Evolutionary conservation across 352 stramenopile species (phyloP).

Genomic region (Phytophthora crassamura): DNA sequence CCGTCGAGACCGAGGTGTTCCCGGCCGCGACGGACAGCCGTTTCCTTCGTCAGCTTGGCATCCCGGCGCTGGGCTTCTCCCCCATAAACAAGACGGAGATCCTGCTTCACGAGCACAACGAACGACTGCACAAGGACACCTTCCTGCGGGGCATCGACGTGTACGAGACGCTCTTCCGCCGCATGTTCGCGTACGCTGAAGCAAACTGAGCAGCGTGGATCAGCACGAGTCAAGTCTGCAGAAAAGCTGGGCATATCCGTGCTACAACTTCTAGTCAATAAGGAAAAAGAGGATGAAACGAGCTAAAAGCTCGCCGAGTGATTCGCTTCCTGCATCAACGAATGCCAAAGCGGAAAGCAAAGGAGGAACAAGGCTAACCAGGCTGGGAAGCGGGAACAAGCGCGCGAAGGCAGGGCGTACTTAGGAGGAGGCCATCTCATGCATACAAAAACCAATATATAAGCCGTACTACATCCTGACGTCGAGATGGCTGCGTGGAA

Average conservation of each 20-base stretch:
- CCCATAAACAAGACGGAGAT: conserved; percentile 96
- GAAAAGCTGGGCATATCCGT: too few species aligned
- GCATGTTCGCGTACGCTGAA: conserved; percentile 48
- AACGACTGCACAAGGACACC: conserved; percentile 92
- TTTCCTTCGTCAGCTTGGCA: conserved; percentile 91
- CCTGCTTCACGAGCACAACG: conserved; percentile 97
- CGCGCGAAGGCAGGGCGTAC: too few species aligned
- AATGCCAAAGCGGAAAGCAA: too few species aligned
- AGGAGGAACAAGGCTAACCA: too few species aligned
- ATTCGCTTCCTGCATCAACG: too few species aligned
- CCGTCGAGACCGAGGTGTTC: conserved; percentile 93
- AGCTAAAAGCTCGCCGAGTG: too few species aligned
- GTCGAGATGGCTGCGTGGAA: conserved; percentile 24
- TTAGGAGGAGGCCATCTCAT: too few species aligned
- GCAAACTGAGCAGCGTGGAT: neutral
- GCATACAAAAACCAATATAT: too few species aligned
- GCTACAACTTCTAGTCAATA: too few species aligned
- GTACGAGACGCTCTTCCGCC: conserved; percentile 69
- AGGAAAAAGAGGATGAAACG: too few species aligned
- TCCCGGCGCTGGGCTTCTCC: conserved; percentile 94
- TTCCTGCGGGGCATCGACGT: conserved; percentile 94
- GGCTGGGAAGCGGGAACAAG: too few species aligned
- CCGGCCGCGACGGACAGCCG: conserved; percentile 94
- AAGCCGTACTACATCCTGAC: too few species aligned
- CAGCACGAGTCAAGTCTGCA: neutral